Conservation (phyloP, 805 yeast genomes). For the Lachancea nothofagi region DNA sequence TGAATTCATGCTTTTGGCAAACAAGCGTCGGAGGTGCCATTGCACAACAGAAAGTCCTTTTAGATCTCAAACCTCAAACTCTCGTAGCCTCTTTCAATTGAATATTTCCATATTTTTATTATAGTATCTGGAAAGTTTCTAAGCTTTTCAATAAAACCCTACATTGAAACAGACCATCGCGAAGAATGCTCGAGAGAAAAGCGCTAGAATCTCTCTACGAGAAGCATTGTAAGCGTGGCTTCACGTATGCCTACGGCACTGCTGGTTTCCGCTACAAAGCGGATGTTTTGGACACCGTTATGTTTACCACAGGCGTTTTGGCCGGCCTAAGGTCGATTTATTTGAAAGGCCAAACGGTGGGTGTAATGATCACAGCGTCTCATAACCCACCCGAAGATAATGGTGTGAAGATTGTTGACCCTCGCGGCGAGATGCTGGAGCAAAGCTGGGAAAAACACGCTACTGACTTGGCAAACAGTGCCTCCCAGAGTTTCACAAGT, state of each 20-base stretch:
- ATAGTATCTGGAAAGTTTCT: too few species aligned
- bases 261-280: conserved; percentile 92
- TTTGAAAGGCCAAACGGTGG: conserved; percentile 63
- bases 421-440: conserved; percentile 84
- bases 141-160: not conserved
- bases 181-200: conserved; percentile 2
- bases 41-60: not conserved
- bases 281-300: conserved; percentile 64
- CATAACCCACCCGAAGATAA: conserved; percentile 91
- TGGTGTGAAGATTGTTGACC: conserved; percentile 92
- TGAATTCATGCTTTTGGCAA: conserved; percentile 36
- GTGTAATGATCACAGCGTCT: conserved; percentile 96
- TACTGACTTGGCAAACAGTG: conserved; percentile 66
- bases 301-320: conserved; percentile 74
- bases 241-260: conserved; percentile 74
- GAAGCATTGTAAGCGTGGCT: conserved; percentile 38
- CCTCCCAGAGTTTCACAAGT: conserved; percentile 41
- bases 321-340: conserved; percentile 79
- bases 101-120: too few species aligned
- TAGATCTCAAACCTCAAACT: not conserved
- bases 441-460: conserved; percentile 81
- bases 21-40: conserved; percentile 53
- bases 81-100: too few species aligned
- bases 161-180: not conserved
- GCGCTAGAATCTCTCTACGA: conserved; percentile 18